These are phyloP conservation scores for Wallacemonas sp. DNA, from an alignment of 208 protist genomes.

Conservation along the genomic window DNA sequence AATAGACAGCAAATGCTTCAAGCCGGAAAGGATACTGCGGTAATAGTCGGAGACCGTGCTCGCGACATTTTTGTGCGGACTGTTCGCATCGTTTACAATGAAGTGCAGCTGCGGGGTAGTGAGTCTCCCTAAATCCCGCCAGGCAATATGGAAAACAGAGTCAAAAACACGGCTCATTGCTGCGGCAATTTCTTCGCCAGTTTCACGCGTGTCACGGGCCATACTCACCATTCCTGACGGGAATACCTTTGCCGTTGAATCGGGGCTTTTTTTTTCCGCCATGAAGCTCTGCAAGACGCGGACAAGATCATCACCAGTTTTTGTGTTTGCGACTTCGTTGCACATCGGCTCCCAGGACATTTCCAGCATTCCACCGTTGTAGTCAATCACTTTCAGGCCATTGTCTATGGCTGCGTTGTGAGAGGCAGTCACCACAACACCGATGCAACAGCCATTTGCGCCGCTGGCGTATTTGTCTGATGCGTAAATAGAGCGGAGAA, in stretches of 20 bases:
- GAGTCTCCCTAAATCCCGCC: conserved; percentile 26
- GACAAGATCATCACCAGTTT: conserved; percentile 47
- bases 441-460: conserved; percentile 28
- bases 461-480: conserved; percentile 9
- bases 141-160: conserved; percentile 18
- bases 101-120: conserved; percentile 85
- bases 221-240: conserved; percentile 27
- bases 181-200: conserved; percentile 41
- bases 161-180: conserved; percentile 26
- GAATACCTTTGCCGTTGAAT: neutral
- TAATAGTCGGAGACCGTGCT: neutral
- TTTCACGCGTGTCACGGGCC: conserved; percentile 58
- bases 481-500: conserved; percentile 44
- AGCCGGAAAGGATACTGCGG: neutral
- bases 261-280: neutral
- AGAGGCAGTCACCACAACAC: conserved; percentile 86
- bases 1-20: conserved; percentile 8
- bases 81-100: conserved; percentile 33
- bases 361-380: conserved; percentile 73
- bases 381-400: conserved; percentile 89
- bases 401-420: conserved; percentile 88
- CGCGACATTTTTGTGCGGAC: conserved; percentile 15
- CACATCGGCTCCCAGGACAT: conserved; percentile 68
- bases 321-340: conserved; percentile 54
- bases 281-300: conserved; percentile 39